A percentile compares a stretch with the other conserved stretches of the same genome.
These are phyloP conservation scores for Diaporthe sp. DNA, from an alignment of 2,329 filamentous ascomycete species.

Conservation along the genomic window DNA sequence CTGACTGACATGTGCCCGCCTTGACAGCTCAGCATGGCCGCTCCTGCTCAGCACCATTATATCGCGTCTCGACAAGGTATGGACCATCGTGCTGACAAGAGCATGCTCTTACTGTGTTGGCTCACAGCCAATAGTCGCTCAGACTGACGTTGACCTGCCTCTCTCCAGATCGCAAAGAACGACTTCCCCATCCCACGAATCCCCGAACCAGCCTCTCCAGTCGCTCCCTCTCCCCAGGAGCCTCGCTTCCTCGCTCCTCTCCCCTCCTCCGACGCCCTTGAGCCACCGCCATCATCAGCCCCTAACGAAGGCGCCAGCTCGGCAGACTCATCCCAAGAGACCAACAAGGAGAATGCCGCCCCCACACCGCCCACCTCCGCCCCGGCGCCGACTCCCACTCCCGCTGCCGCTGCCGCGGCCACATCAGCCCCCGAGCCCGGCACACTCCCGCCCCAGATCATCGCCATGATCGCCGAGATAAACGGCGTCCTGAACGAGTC, in stretches of 20 bases:
- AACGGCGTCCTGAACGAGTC: slow-evolving; percentile 71
- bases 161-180: slow-evolving; percentile 76
- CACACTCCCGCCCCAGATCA: slow-evolving; percentile 74
- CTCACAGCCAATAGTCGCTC: not conserved
- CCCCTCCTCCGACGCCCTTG: slow-evolving; percentile 59
- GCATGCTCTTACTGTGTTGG: slow-evolving; percentile 8
- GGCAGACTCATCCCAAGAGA: slow-evolving; percentile 64
- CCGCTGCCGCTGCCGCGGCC: slow-evolving; percentile 57
- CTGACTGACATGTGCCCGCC: slow-evolving; percentile 49
- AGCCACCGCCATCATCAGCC: slow-evolving; percentile 59
- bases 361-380: slow-evolving; percentile 51
- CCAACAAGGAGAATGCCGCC: slow-evolving; percentile 78
- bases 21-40: slow-evolving; percentile 77
- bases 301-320: slow-evolving; percentile 49
- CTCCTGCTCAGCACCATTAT: slow-evolving; percentile 75
- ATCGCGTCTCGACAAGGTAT: slow-evolving; percentile 75
- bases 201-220: slow-evolving; percentile 57
- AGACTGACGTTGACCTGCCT: slow-evolving; percentile 27
- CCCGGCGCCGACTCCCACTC: slow-evolving; percentile 49
- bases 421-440: slow-evolving; percentile 54
- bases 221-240: slow-evolving; percentile 56
- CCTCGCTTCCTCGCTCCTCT: slow-evolving; percentile 61
- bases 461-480: slow-evolving; percentile 73
- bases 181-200: slow-evolving; percentile 81
- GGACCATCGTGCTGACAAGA: slow-evolving; percentile 13